A percentile compares a stretch with the other conserved stretches of the same genome.
These are phyloP conservation scores for Alternaria infectoria DNA, from an alignment of 2,329 filamentous ascomycete genomes.

Conservation along the genomic window DNA sequence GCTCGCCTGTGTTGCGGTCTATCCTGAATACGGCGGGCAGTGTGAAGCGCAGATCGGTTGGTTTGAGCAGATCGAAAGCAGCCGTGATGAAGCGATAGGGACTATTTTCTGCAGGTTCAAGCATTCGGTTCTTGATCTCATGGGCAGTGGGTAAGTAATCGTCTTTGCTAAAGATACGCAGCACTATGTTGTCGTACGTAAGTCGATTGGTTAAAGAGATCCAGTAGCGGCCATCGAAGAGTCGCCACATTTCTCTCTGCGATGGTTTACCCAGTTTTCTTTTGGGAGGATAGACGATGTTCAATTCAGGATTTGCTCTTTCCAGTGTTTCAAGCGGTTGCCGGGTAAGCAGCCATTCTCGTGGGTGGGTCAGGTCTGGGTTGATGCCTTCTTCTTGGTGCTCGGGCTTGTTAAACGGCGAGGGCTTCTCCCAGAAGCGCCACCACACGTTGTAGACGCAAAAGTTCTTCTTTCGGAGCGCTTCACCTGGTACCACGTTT, in stretches of 20 bases:
- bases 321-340: constrained; percentile 24
- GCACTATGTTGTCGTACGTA: constrained; percentile 35
- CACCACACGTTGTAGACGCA: constrained; percentile 34
- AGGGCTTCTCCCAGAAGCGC: constrained; percentile 22
- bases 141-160: constrained; percentile 17
- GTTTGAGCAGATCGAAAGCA: constrained; percentile 25
- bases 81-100: constrained; percentile 18
- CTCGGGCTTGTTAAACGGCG: constrained; percentile 15
- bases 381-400: constrained; percentile 4
- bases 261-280: not conserved
- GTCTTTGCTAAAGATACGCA: constrained; percentile 44
- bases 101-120: not conserved
- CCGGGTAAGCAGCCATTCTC: constrained; percentile 38
- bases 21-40: constrained; percentile 33
- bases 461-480: constrained; percentile 17
- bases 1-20: constrained; percentile 16
- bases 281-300: constrained; percentile 17
- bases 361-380: constrained; percentile 4
- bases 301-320: not conserved
- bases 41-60: constrained; percentile 24
- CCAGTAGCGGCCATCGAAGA: constrained; percentile 66
- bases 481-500: not conserved
- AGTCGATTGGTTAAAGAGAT: constrained; percentile 52
- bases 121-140: not conserved
- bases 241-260: constrained; percentile 38